Evolutionary conservation across 2,329 filamentous ascomycete species (phyloP), one percentile per base, ranked within the genome.

Genomic region (Metarhizium brunneum): DNA sequence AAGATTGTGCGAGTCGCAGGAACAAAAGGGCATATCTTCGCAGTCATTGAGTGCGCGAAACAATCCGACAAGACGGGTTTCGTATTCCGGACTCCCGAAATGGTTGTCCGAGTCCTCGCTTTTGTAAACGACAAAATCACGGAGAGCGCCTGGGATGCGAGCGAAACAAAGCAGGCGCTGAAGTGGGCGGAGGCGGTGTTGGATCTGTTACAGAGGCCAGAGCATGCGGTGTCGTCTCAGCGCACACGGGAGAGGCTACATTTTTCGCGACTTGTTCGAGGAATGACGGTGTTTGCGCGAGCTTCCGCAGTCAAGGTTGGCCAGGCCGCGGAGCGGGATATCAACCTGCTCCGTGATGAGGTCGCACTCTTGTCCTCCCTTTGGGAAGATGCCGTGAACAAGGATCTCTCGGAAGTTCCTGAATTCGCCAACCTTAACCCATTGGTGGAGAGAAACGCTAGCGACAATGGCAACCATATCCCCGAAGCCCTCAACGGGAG

Each of bases 31-130:
- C 71, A 72, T 56, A 67, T 80, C 43, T 71, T 69, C 63, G 61
- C 72, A 13, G 65, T 83, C 38, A 72, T 84, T 59, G 77, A 82
- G 58, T 76, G 74, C 61, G 74, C 77, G 47, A 75, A 75, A 60
- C 68, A 72, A 60, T 72, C 69, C 54, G 66, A 71, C 35, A 68
- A 69, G 64, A 82, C 81, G 2, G 74, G 73, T 5, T 68, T 80
- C 60, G 59, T 64, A 43, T 68, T 83, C 30, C 64, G 72, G 48
- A 59, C 61, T 16, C 69, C 69, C 55, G 75, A 79, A 62, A 68
- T 65, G 56, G 69, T 75, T 6, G 57, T 62, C 13, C 57, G 63
- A 4, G 50, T 70, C 4, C 56, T 73, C 47, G 54, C 60, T 5
- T 57, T 38, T 53, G 62, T 69, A 58, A 69, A 68, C 61, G 50